A percentile compares a stretch with the other conserved stretches of the same genome.
phyloP scores from a whole-genome alignment of 108 stramenopile species.

The Asterionellopsis glacialis region DNA sequence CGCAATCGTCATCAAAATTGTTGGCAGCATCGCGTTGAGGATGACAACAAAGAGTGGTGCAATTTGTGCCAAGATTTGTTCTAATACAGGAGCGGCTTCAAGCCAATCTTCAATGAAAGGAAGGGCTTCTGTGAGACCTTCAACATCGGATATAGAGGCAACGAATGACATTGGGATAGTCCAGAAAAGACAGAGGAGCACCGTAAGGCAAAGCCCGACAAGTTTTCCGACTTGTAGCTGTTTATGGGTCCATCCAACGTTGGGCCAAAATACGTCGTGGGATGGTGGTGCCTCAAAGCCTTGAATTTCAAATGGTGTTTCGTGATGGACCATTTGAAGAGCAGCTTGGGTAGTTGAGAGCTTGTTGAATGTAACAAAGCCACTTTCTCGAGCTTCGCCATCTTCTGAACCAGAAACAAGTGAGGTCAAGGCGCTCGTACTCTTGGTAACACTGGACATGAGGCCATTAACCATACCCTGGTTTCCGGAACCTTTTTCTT shows the following conservation, averaged over 20 bases:
- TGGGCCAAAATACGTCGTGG: constrained; percentile 28
- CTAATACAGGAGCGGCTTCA: constrained; percentile 35
- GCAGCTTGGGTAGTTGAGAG: constrained; percentile 24
- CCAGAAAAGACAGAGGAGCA: constrained; percentile 32
- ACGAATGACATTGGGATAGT: constrained; percentile 23
- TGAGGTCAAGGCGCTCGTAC: no score
- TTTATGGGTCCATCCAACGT: constrained; percentile 28
- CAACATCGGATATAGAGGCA: constrained; percentile 7
- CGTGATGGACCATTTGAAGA: constrained; percentile 34
- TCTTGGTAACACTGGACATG: no score
- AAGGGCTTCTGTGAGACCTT: constrained; percentile 12
- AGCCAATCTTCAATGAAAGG: constrained; percentile 28
- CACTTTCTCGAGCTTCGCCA: constrained; percentile 15
- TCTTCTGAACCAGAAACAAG: constrained; percentile 7
- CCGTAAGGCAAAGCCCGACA: constrained; percentile 23
- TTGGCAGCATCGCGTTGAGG: constrained; percentile 22
- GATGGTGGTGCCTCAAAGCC: constrained; percentile 4
- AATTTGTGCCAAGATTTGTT: constrained; percentile 27
- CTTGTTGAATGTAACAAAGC: constrained; percentile 25
- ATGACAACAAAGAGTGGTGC: constrained; percentile 29
- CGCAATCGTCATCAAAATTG: constrained; percentile 9
- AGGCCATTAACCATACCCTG: no score
- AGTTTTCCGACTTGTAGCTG: constrained; percentile 24
- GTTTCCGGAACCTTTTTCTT: no score
- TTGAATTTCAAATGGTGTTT: constrained; percentile 18